Evolutionary conservation across 2,329 filamentous ascomycete species (phyloP).

Genomic region (Alternaria ethzedia): DNA sequence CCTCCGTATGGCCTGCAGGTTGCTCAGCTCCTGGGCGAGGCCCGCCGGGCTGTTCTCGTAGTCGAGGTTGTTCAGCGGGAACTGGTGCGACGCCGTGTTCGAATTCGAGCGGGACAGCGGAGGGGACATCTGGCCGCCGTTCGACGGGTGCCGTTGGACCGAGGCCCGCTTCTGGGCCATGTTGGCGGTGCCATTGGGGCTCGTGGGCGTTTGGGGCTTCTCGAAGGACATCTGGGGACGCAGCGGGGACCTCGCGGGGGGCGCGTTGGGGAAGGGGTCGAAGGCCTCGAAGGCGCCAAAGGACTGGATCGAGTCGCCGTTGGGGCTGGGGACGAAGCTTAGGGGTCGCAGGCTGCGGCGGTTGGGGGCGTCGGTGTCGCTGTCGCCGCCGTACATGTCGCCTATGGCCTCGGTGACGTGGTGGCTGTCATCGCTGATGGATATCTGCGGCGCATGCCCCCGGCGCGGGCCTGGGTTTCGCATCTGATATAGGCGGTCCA

Average conservation of each 20-base stretch:
- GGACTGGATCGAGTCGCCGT: slow-evolving; percentile 56
- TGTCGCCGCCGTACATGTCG: slow-evolving; percentile 84
- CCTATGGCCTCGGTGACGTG: slow-evolving; percentile 95
- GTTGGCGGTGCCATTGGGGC: slow-evolving; percentile 25
- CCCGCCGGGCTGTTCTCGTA: slow-evolving; percentile 90
- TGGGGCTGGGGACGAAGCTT: slow-evolving; percentile 72
- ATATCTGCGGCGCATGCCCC: slow-evolving; percentile 67
- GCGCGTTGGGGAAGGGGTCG: slow-evolving; percentile 43
- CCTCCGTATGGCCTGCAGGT: slow-evolving; percentile 84
- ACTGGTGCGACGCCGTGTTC: slow-evolving; percentile 62
- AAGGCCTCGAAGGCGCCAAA: slow-evolving; percentile 34
- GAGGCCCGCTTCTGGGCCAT: slow-evolving; percentile 20
- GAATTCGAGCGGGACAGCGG: slow-evolving; percentile 47
- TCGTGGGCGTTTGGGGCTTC: slow-evolving; percentile 17
- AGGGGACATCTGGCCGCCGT: slow-evolving; percentile 44
- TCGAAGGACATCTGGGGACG: slow-evolving; percentile 38
- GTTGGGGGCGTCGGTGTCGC: slow-evolving; percentile 60
- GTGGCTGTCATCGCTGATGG: slow-evolving; percentile 86
- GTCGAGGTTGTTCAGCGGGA: slow-evolving; percentile 81
- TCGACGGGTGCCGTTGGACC: slow-evolving; percentile 19
- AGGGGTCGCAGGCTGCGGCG: slow-evolving; percentile 69
- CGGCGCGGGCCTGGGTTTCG: slow-evolving; percentile 58
- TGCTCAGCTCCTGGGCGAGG: slow-evolving; percentile 90
- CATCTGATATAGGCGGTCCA: slow-evolving; percentile 57
- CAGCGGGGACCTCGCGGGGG: slow-evolving; percentile 52